Evolutionary conservation across 345 rosid species (phyloP).

Genomic region (Microthlaspi erraticum): DNA sequence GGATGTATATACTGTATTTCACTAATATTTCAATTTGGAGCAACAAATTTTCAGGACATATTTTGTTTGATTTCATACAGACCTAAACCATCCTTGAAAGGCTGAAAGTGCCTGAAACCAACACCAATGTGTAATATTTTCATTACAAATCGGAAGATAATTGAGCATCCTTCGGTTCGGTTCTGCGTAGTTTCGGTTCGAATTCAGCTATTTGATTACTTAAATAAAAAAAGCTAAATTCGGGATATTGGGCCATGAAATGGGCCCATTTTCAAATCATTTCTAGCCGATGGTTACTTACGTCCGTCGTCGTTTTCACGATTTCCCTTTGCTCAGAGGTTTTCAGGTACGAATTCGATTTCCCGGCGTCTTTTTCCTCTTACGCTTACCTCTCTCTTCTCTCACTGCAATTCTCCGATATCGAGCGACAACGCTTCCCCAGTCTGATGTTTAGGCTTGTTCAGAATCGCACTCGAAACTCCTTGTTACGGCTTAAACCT

Average conservation of each 20-base stretch:
- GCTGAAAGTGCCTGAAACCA: no score
- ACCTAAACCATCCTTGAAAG: no score
- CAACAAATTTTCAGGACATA: no score
- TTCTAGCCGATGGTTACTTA: neutral
- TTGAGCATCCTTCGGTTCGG: neutral
- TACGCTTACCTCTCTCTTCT: neutral
- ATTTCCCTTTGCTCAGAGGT: neutral
- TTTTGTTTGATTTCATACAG: no score
- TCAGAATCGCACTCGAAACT: conserved; percentile 33
- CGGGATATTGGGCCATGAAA: conserved; percentile 15
- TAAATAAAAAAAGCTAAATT: neutral
- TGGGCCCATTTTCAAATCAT: neutral
- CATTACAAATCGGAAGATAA: neutral
- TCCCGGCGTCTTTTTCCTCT: neutral
- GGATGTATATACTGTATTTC: no score
- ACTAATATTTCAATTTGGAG: no score
- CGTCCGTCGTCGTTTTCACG: conserved; percentile 18
- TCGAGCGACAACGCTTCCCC: neutral
- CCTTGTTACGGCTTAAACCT: conserved; percentile 32
- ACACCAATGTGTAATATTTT: no score
- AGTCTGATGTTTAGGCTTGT: conserved; percentile 41
- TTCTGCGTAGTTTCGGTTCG: neutral
- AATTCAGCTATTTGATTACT: neutral
- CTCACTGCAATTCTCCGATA: neutral
- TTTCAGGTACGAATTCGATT: conserved; percentile 16